phyloP scores from a whole-genome alignment of 495 filamentous ascomycete species.

The Astrothelium macrocarpum region DNA sequence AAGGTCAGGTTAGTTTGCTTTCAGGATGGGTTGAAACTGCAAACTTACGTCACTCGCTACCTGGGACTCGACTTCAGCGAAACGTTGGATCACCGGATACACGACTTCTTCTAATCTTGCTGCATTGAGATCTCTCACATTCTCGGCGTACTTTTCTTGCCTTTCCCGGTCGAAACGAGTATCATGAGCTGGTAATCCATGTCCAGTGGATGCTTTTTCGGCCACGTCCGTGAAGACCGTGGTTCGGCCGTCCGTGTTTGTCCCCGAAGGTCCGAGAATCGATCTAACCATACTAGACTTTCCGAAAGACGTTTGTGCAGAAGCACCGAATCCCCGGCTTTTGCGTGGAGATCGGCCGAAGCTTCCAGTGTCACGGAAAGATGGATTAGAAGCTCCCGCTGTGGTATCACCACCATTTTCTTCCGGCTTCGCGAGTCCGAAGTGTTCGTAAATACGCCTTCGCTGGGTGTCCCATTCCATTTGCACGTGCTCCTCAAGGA shows the following conservation, averaged over 20 bases:
- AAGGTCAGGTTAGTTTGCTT: not conserved
- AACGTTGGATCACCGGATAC: conserved; percentile 61
- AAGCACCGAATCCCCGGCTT: conserved; percentile 34
- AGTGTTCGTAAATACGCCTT: conserved; percentile 87
- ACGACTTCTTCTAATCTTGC: conserved; percentile 53
- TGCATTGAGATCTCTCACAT: conserved; percentile 65
- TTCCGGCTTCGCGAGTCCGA: conserved; percentile 58
- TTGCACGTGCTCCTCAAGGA: conserved; percentile 86
- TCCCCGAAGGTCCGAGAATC: conserved; percentile 66
- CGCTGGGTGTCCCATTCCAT: conserved; percentile 94
- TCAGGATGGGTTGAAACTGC: conserved; percentile 36
- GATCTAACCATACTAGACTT: conserved; percentile 64
- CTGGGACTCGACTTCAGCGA: conserved; percentile 59
- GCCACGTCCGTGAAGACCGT: conserved; percentile 30
- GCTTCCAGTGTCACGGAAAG: conserved; percentile 31
- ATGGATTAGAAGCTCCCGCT: conserved; percentile 9
- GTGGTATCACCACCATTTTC: conserved; percentile 31
- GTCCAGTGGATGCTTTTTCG: conserved; percentile 18
- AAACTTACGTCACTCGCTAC: conserved; percentile 53
- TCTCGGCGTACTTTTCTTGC: conserved; percentile 64
- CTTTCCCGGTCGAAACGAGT: conserved; percentile 69
- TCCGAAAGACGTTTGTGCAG: conserved; percentile 46
- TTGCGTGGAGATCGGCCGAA: conserved; percentile 54
- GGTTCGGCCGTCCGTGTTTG: conserved; percentile 26
- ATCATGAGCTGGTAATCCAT: conserved; percentile 43